phyloP scores from a whole-genome alignment of 1,139 yeast genomes.

The Candida neerlandica region DNA sequence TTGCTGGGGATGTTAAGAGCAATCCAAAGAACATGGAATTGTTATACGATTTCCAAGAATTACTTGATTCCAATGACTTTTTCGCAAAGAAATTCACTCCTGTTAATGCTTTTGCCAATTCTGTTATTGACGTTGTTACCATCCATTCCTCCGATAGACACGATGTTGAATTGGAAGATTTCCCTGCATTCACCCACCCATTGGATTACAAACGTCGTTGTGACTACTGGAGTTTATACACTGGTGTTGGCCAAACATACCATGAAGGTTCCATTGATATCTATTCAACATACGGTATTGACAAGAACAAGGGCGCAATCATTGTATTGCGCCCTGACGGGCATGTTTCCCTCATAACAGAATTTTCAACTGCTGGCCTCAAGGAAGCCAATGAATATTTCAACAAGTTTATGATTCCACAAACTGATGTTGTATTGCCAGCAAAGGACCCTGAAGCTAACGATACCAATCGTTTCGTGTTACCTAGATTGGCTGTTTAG shows the following conservation, averaged over 20 bases:
- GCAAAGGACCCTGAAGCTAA: slow-evolving; percentile 8
- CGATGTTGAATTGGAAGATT: slow-evolving; percentile 24
- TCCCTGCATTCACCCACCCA: slow-evolving; percentile 30
- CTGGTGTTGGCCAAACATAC: slow-evolving; percentile 21
- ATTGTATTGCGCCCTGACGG: slow-evolving; percentile 38
- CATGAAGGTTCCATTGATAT: slow-evolving; percentile 13
- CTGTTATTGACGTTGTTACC: slow-evolving; percentile 27
- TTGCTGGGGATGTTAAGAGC: slow-evolving; percentile 24
- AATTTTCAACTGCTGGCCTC: slow-evolving; percentile 20
- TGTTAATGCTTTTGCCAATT: slow-evolving; percentile 22
- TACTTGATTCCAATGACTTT: slow-evolving; percentile 16
- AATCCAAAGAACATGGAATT: slow-evolving; percentile 13
- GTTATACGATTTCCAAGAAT: slow-evolving; percentile 19
- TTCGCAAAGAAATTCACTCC: slow-evolving; percentile 27
- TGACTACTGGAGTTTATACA: slow-evolving; percentile 31
- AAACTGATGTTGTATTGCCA: slow-evolving; percentile 14
- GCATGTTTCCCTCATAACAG: slow-evolving; percentile 28
- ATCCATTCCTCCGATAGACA: slow-evolving; percentile 22
- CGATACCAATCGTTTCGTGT: slow-evolving; percentile 9
- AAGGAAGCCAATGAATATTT: slow-evolving; percentile 24
- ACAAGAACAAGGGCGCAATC: slow-evolving; percentile 25
- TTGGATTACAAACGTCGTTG: slow-evolving; percentile 25
- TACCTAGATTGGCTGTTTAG: slow-evolving; percentile 7
- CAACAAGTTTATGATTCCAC: slow-evolving; percentile 24
- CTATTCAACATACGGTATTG: slow-evolving; percentile 28